Conservation (phyloP, 2,329 filamentous ascomycete genomes). For the Colletotrichum australisinense region DNA sequence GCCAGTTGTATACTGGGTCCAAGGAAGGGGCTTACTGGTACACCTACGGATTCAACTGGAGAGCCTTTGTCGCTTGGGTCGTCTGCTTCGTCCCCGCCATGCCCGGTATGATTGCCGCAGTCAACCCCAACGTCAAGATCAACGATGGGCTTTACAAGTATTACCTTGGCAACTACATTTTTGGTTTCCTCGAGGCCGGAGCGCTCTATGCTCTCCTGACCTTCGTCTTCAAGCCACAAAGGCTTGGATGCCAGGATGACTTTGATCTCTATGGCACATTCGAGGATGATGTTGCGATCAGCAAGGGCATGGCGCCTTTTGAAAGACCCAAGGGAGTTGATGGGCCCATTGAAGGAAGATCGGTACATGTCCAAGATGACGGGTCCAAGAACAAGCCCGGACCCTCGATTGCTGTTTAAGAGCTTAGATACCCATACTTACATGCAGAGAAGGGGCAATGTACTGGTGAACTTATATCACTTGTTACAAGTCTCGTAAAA, state of each 20-base stretch:
- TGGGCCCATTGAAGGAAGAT: conserved; percentile 5
- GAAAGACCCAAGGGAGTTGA: conserved; percentile 21
- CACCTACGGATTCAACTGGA: conserved; percentile 47
- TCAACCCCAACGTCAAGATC: conserved; percentile 33
- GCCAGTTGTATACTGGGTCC: conserved; percentile 48
- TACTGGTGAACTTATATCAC: no score
- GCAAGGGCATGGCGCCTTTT: conserved; percentile 34
- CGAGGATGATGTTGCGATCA: conserved; percentile 28
- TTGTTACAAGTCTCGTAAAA: no score
- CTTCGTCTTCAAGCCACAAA: conserved; percentile 27
- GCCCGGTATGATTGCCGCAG: conserved; percentile 40
- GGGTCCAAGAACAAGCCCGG: background rate
- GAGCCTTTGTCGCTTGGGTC: conserved; percentile 46
- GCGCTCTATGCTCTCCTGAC: conserved; percentile 29
- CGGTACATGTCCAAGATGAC: background rate
- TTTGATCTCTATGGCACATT: conserved; percentile 35
- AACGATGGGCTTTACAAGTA: conserved; percentile 39
- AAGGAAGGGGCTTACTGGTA: conserved; percentile 52
- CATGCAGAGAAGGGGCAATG: no score
- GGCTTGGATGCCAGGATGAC: conserved; percentile 27
- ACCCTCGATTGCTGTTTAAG: background rate
- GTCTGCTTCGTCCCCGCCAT: conserved; percentile 45
- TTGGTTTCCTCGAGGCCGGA: conserved; percentile 33
- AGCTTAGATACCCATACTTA: background rate
- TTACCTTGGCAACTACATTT: conserved; percentile 37